These are phyloP conservation scores for Annulohypoxylon bovei DNA, from an alignment of 495 filamentous ascomycete genomes.

Conservation along the genomic window DNA sequence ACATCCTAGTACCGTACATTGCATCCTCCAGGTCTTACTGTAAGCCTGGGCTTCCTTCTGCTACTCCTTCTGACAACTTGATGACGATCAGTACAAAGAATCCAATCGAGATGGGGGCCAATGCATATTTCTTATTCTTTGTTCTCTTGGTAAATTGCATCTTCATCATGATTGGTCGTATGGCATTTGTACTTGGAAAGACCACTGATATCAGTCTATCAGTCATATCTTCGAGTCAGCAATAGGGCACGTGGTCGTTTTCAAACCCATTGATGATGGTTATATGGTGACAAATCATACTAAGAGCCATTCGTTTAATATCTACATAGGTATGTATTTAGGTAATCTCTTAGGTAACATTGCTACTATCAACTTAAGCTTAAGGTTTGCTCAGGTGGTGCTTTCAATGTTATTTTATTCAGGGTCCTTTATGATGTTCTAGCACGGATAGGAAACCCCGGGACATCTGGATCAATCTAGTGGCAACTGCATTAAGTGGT, in stretches of 20 bases:
- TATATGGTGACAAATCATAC: background rate
- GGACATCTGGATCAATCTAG: background rate
- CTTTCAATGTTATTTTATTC: conserved; percentile 5
- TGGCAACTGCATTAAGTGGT: background rate
- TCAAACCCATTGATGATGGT: background rate
- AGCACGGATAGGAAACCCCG: too few species aligned
- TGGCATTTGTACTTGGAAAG: background rate
- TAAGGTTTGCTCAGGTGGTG: too few species aligned
- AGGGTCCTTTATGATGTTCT: background rate
- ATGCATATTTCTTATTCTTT: conserved; percentile 11
- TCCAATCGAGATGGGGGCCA: background rate
- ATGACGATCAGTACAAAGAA: conserved; percentile 33
- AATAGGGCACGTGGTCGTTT: background rate
- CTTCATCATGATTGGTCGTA: conserved; percentile 5
- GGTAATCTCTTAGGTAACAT: background rate
- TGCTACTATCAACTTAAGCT: background rate
- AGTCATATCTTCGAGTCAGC: background rate
- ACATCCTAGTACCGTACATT: background rate
- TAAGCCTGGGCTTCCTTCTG: conserved; percentile 6
- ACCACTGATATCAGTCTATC: background rate
- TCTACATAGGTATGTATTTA: too few species aligned
- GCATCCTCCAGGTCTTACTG: background rate
- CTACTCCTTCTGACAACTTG: conserved; percentile 5
- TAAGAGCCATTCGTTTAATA: background rate
- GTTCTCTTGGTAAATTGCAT: background rate